A percentile compares a stretch with the other conserved stretches of the same genome.
Evolutionary conservation across 768 basidiomycete species (phyloP).

Genomic region (Nidularia pulvinata): DNA sequence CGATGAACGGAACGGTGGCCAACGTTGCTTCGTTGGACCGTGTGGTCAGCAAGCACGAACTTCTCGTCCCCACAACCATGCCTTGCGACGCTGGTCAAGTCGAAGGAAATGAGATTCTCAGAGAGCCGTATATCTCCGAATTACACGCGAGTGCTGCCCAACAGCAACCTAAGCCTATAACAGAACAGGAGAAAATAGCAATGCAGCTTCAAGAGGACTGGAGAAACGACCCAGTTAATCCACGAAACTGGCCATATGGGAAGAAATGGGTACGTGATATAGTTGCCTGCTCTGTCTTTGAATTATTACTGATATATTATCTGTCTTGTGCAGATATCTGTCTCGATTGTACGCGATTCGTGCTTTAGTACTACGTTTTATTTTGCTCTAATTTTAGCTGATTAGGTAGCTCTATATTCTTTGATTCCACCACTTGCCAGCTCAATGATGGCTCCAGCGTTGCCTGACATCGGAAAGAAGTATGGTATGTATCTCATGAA

Average conservation of each 20-base stretch:
- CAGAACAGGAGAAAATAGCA: too few relatives aligned
- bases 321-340: neutral
- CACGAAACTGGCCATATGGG: neutral
- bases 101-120: too few relatives aligned
- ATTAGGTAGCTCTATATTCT: conserved; percentile 39
- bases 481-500: conserved; percentile 18
- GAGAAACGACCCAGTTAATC: neutral
- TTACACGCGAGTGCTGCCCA: too few relatives aligned
- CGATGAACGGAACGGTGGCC: too few relatives aligned
- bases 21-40: too few relatives aligned
- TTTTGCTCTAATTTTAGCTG: neutral
- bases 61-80: too few relatives aligned
- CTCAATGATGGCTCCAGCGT: conserved; percentile 63
- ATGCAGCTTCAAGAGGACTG: too few relatives aligned
- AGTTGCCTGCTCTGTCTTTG: neutral
- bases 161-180: too few relatives aligned
- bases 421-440: conserved; percentile 32
- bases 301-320: neutral
- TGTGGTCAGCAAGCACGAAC: too few relatives aligned
- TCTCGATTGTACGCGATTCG: neutral
- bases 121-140: too few relatives aligned
- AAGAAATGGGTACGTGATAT: neutral
- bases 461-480: conserved; percentile 51
- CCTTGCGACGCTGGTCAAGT: too few relatives aligned
- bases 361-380: neutral